Conservation (phyloP, 1,284 basidiomycete genomes). For the Heterobasidion irregulare region DNA sequence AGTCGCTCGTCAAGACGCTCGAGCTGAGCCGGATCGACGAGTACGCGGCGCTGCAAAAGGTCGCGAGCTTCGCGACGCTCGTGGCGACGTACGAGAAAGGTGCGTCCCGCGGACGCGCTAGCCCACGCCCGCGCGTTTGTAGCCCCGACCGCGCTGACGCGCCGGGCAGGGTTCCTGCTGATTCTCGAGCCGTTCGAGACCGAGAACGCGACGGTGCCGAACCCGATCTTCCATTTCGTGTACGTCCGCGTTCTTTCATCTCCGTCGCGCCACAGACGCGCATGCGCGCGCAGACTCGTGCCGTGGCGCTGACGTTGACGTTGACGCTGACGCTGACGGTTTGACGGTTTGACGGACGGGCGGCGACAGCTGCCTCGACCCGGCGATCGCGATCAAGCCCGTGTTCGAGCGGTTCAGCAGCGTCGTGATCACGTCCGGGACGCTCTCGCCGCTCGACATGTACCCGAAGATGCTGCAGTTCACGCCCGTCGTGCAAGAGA, state of each 20-base stretch:
- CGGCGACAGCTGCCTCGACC: constrained; percentile 80
- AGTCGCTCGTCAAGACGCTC: constrained; percentile 89
- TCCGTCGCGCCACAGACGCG: neutral
- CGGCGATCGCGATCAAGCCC: constrained; percentile 94
- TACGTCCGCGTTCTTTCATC: constrained; percentile 34
- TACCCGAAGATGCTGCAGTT: constrained; percentile 99
- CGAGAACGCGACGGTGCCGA: constrained; percentile 96
- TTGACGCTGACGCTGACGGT: neutral
- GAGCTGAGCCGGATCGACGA: constrained; percentile 91
- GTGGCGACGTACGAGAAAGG: constrained; percentile 99
- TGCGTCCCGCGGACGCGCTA: constrained; percentile 15
- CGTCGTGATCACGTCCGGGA: constrained; percentile 98
- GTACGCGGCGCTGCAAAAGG: constrained; percentile 87
- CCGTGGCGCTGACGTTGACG: neutral
- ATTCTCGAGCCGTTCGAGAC: constrained; percentile 99
- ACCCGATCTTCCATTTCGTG: constrained; percentile 93
- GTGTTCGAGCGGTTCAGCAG: constrained; percentile 98
- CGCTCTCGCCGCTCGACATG: constrained; percentile 98
- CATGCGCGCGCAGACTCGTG: neutral
- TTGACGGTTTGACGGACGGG: too few relatives aligned
- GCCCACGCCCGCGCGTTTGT: too few relatives aligned
- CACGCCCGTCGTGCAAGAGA: constrained; percentile 94
- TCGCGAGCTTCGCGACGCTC: constrained; percentile 93
- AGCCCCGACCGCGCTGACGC: neutral
- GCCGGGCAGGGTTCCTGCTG: constrained; percentile 76